Evolutionary conservation across 208 protist genomes (phyloP).

Genomic region (Acanthamoeba comandoni): DNA sequence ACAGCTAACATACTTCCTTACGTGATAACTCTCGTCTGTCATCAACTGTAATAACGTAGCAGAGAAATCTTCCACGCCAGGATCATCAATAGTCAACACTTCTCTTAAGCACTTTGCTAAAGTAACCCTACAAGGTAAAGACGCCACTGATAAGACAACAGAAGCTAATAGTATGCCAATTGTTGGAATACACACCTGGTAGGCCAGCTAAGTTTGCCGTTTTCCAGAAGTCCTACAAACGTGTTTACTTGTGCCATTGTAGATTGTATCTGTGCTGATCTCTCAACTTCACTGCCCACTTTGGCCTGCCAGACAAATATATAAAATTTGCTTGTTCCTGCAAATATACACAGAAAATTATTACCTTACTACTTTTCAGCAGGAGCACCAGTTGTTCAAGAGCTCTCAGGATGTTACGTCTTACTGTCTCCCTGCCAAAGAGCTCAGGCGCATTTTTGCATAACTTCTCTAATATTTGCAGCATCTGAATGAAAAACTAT

Average conservation of each 20-base stretch:
- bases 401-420: background rate
- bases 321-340: no score
- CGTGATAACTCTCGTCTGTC: conserved; percentile 38
- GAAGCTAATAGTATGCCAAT: no score
- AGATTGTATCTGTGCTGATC: no score
- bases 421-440: conserved; percentile 4
- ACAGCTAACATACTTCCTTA: conserved; percentile 68
- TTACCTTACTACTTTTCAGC: conserved; percentile 17
- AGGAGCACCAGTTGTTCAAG: conserved; percentile 2
- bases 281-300: no score
- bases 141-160: no score
- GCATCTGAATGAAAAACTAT: no score
- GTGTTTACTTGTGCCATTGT: no score
- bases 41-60: conserved; percentile 23
- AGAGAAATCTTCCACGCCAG: conserved; percentile 30
- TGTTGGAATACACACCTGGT: no score
- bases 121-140: no score
- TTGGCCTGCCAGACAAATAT: no score
- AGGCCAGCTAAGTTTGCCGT: conserved; percentile 12
- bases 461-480: no score
- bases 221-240: conserved; percentile 28
- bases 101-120: conserved; percentile 29
- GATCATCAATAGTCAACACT: conserved; percentile 28
- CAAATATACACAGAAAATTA: background rate
- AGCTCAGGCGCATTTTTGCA: no score